phyloP scores from a whole-genome alignment of 73 alveolate genomes.

The Symbiodinium natans region DNA sequence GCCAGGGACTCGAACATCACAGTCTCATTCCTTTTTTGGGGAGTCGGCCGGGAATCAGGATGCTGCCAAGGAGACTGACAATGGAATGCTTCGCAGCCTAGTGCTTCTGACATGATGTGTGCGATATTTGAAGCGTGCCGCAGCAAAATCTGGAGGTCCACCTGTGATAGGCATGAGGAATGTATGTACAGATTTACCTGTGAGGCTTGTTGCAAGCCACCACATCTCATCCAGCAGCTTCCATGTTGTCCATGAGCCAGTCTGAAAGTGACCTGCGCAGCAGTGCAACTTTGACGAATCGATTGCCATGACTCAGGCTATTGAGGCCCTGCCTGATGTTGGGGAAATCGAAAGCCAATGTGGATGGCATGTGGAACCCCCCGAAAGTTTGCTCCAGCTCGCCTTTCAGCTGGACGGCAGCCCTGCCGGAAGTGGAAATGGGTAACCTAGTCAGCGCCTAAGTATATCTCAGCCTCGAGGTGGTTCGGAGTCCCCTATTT shows the following conservation, averaged over 20 bases:
- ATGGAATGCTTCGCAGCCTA: too few relatives aligned
- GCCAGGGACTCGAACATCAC: slow-evolving; percentile 27
- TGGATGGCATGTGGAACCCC: background rate
- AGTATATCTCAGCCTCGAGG: too few relatives aligned
- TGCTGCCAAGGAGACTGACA: background rate
- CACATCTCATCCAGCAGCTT: background rate
- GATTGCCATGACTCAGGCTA: background rate
- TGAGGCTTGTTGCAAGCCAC: too few relatives aligned
- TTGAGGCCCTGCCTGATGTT: slow-evolving; percentile 27
- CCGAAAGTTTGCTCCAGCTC: slow-evolving; percentile 56
- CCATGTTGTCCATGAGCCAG: background rate
- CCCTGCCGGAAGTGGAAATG: too few relatives aligned
- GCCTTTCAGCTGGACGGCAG: slow-evolving; percentile 60
- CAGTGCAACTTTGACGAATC: background rate
- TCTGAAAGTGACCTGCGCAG: background rate
- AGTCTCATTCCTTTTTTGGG: slow-evolving; percentile 22
- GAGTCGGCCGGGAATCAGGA: background rate
- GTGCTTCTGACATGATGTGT: too few relatives aligned
- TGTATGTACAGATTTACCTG: too few relatives aligned
- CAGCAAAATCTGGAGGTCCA: too few relatives aligned
- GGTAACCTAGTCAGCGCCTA: too few relatives aligned
- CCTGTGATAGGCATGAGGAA: too few relatives aligned
- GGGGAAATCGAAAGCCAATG: slow-evolving; percentile 54
- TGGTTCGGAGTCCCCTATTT: too few relatives aligned
- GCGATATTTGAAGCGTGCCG: too few relatives aligned